These are phyloP conservation scores for Arctium lappa DNA, from an alignment of 129 eudicot species.

Conservation along the genomic window DNA sequence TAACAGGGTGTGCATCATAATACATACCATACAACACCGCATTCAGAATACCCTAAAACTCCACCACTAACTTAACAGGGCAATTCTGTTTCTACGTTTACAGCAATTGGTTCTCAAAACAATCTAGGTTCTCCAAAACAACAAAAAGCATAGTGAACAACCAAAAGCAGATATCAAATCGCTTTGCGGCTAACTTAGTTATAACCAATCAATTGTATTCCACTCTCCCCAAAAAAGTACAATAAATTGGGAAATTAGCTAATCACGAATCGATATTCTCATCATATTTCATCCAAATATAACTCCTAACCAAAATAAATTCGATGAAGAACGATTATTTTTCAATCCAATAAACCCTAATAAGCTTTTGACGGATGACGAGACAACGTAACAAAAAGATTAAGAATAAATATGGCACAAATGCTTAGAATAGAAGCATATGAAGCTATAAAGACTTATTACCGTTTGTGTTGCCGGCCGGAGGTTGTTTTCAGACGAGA, in stretches of 20 bases:
- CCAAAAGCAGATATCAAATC: background rate
- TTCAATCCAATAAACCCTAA: constrained; percentile 26
- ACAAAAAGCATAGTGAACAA: background rate
- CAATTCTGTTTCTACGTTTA: background rate
- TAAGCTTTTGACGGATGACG: background rate
- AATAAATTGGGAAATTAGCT: background rate
- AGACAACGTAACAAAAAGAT: background rate
- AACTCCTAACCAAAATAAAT: background rate
- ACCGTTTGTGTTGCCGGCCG: constrained; percentile 13
- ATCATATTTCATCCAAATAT: background rate
- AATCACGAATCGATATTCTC: background rate
- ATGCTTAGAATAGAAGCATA: background rate
- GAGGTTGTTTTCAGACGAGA: constrained; percentile 1
- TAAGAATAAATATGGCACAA: background rate
- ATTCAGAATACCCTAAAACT: background rate
- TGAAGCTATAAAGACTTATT: background rate
- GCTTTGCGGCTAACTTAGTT: constrained; percentile 3
- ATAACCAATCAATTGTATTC: background rate
- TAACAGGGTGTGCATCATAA: background rate
- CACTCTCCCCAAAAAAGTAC: background rate
- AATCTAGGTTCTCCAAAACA: constrained; percentile 2
- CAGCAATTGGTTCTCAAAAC: background rate
- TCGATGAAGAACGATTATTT: background rate
- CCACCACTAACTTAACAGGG: background rate
- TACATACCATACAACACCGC: too few relatives aligned